These are phyloP conservation scores for Aspergillus udagawae DNA, from an alignment of 2,329 filamentous ascomycete species.

Conservation along the genomic window DNA sequence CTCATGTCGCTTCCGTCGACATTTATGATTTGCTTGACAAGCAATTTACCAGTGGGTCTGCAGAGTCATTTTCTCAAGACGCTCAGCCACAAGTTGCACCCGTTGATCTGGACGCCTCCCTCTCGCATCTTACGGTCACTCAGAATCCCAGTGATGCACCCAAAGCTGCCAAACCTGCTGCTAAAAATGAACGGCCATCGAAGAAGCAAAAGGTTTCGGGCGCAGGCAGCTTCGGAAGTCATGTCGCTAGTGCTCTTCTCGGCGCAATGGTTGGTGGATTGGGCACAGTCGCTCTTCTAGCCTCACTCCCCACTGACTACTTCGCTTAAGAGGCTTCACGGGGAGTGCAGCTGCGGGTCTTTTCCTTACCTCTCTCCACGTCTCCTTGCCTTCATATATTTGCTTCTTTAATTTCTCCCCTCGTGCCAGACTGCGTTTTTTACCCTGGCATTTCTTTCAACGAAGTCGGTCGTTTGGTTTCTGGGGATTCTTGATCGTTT, in stretches of 20 bases:
- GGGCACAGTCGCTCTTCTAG: constrained; percentile 38
- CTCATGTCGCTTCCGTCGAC: background rate
- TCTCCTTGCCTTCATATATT: constrained; percentile 3
- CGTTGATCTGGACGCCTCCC: constrained; percentile 7
- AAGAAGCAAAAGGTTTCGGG: constrained; percentile 27
- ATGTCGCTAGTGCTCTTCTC: constrained; percentile 37
- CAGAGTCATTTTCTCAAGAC: constrained; percentile 17
- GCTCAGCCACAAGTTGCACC: constrained; percentile 20
- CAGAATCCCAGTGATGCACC: background rate
- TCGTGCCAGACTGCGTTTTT: background rate
- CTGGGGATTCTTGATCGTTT: background rate
- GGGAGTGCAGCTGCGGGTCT: constrained; percentile 1
- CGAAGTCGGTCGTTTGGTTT: background rate
- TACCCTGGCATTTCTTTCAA: background rate
- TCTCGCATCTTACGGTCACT: constrained; percentile 10
- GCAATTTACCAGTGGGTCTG: background rate
- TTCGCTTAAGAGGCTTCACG: constrained; percentile 27
- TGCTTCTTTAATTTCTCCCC: background rate
- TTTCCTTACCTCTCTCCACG: constrained; percentile 3
- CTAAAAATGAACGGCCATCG: constrained; percentile 16
- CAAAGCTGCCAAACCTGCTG: constrained; percentile 5
- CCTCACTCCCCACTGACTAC: constrained; percentile 41
- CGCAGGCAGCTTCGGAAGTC: constrained; percentile 25
- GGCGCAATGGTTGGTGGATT: constrained; percentile 41
- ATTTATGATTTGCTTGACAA: constrained; percentile 1